Base-by-base conservation (phyloP, 805 yeast species). In the Starmerella khaoyaiensis region DNA sequence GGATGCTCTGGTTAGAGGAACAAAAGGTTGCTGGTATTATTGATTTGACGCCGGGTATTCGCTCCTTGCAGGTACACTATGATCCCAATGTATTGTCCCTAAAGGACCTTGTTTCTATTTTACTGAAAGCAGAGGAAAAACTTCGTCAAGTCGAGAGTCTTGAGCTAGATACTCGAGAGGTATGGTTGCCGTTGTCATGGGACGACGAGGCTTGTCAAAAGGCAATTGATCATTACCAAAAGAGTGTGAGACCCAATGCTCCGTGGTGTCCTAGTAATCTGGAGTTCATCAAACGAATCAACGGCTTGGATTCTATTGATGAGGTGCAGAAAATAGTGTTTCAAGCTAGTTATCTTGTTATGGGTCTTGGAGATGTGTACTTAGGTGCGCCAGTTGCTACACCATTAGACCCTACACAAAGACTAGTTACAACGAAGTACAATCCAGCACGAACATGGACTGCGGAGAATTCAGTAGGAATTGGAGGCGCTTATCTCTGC, bases 401-500 rank as follows among this genome's bases (percentile, higher is more conserved):
- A 48, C 97, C 98, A 26, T 71, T 87, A 50, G 97, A 90, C 59
- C 98, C 98, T 41, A 75, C 96, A 53, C 96, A 86, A 52, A 71
- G 96, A 53, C 69, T 84, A 43, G 63, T 87, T 39, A 97, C 97
- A 27, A 71, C 94, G 21, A 87, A 87, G 62, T 90, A 87, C 63
- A 87, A 87, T 57, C 98, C 98, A 25, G 80, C 94, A 9, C 73
- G 98, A 66, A 82, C 96, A 1, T 86, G 69, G 64, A 87, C 98
- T 2, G 94, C 95, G 28, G 82, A 83, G 55, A 97, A 97, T 49
- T 80, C 90, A 24, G 97, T 87, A 44, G 98, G 98, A 54, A 77
- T 90, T 57, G 98, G 97, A 46, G 97, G 97, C 51, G 82, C 79
- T 80, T 90, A 86, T 68, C 86, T 87, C 96, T 87, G 97, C 65